These are phyloP conservation scores for Xylaria acuta DNA, from an alignment of 495 filamentous ascomycete genomes.

Conservation along the genomic window DNA sequence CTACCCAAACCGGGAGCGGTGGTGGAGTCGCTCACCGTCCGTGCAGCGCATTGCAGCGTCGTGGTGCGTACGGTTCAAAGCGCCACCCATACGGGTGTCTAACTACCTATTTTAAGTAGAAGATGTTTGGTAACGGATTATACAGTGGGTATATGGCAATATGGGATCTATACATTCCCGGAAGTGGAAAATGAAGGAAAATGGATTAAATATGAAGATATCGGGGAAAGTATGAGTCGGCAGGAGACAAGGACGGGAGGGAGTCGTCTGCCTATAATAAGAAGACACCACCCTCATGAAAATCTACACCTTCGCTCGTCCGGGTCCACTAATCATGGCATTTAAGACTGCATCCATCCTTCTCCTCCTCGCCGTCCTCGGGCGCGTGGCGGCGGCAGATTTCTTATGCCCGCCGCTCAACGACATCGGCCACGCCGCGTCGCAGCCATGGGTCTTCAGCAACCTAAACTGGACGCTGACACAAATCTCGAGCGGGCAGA, in stretches of 20 bases:
- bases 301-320: not conserved
- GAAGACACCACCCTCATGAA: not conserved
- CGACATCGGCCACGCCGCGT: conserved; percentile 9
- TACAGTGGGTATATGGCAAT: not conserved
- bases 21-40: not conserved
- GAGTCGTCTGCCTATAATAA: not conserved
- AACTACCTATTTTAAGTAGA: not conserved
- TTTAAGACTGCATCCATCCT: not conserved
- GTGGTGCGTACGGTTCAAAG: not conserved
- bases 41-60: not conserved
- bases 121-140: not conserved
- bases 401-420: conserved; percentile 6
- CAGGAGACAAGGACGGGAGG: not conserved
- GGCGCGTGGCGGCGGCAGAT: not conserved
- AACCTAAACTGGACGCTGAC: conserved; percentile 14
- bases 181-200: not conserved
- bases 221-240: not conserved
- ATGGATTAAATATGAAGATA: not conserved
- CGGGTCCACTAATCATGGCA: not conserved
- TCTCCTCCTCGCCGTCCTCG: not conserved
- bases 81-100: not conserved
- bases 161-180: not conserved
- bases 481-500: not conserved
- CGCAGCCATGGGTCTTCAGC: conserved; percentile 12
- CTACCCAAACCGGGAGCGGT: not conserved